Percentiles rank a stretch among this genome's conserved stretches.
phyloP scores from a whole-genome alignment of 2,329 filamentous ascomycete species.

The Sarocladium oryzae region DNA sequence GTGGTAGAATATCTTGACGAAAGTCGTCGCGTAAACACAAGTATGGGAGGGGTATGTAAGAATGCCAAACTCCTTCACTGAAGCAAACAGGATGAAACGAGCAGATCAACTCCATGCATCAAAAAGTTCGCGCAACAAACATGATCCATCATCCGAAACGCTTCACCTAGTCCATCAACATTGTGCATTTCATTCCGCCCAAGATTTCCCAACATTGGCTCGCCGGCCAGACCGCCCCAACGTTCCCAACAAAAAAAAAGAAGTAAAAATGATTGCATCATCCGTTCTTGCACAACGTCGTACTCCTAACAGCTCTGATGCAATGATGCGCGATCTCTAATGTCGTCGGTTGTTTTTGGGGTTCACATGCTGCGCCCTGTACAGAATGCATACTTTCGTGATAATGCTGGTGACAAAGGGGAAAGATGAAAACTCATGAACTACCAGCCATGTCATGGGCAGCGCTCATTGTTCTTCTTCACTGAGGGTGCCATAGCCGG shows the following conservation, averaged over 20 bases:
- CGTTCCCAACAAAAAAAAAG: not conserved
- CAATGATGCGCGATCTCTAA: not conserved
- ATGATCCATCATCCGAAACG: no score
- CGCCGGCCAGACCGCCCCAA: constrained; percentile 1
- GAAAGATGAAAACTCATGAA: not conserved
- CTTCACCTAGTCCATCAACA: no score
- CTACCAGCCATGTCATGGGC: no score
- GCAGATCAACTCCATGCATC: not conserved
- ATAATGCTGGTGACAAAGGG: not conserved
- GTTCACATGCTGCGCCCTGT: no score
- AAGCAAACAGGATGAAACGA: no score
- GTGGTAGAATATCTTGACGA: no score
- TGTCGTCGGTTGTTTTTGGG: not conserved
- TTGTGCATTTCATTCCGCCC: no score
- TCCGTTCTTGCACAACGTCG: no score
- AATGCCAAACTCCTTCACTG: constrained; percentile 6
- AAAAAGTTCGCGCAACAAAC: no score
- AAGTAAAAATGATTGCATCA: no score
- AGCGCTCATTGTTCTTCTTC: constrained; percentile 32
- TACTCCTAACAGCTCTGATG: not conserved
- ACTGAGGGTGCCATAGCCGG: constrained; percentile 53
- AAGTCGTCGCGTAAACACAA: no score
- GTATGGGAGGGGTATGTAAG: not conserved
- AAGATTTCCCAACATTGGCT: not conserved
- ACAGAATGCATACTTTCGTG: not conserved